Evolutionary conservation across 140 eudicot species (phyloP), one percentile per base, ranked within the genome.

Genomic region (Eryngium alpinum): DNA sequence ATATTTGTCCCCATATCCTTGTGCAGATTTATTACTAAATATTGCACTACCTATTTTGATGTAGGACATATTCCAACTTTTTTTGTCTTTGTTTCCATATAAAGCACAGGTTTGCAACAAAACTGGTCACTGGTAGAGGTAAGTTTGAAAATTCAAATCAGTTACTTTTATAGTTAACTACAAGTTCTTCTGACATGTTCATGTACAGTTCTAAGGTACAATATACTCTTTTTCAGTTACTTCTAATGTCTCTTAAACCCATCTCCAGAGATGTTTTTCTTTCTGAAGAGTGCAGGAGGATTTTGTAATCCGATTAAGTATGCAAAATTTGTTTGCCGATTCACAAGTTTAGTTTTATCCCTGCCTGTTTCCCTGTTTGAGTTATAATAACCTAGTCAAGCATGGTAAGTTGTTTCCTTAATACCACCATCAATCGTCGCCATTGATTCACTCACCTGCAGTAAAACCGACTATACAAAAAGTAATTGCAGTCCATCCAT

Each of bases 401-500:
- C 91, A 86, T 92, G 99, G 81, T 95, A 95, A 25, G 97, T 97
- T 49, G 97, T 96, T 86, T 95, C 99, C 85, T 92, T 95, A 34
- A 92, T 83, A 84, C 94, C 89, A 5, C 87, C 82, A 80, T 95
- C 99, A 18, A 95, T 79, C 86, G 85, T 89, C 28, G 81, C 87
- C 99, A 95, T 85, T 16, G 93, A 84, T 69, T 86, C 91, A 72
- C 86, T 86, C 79, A 95, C 87, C 99, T 95, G 86, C 87, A 25
- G 17, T 29, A 38, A 28, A 70, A 46, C 31, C 81, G 34, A n/a
- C 18, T 21, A 49, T 13, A 46, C 11, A 28, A 60, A 33, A 24
- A 49, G 9, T 15, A 49, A 3, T 43, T 46, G 13, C 6, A 38
- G 46, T 38, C 46, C 46, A 32, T 70, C 2, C 9, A 32, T 17